phyloP scores from a whole-genome alignment of 805 yeast genomes.

The Wickerhamomyces bisporus region DNA sequence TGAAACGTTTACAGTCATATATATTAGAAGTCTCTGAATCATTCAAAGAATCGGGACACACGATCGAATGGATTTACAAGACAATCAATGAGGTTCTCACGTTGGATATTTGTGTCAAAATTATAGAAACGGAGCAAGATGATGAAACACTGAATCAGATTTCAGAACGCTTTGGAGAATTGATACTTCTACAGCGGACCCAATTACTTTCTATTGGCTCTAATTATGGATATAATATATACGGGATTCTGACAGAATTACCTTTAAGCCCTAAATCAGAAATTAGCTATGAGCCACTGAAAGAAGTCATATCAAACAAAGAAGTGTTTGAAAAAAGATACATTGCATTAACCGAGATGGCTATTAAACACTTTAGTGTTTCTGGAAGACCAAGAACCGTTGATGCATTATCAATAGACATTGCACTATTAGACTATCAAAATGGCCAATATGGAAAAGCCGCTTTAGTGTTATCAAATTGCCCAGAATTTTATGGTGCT shows the following conservation, averaged over 20 bases:
- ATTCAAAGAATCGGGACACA: constrained; percentile 20
- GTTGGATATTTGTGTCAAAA: constrained; percentile 14
- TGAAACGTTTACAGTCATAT: constrained; percentile 29
- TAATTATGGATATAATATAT: constrained; percentile 24
- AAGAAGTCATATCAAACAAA: constrained; percentile 25
- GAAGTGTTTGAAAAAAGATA: constrained; percentile 37
- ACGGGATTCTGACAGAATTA: constrained; percentile 26
- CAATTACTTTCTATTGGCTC: constrained; percentile 32
- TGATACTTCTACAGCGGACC: constrained; percentile 43
- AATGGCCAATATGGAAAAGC: constrained; percentile 54
- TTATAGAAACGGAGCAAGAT: constrained; percentile 15
- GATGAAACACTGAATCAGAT: constrained; percentile 21
- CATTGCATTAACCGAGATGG: constrained; percentile 48
- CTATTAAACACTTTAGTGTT: constrained; percentile 45
- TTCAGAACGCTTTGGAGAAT: constrained; percentile 42
- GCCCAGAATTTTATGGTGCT: constrained; percentile 60
- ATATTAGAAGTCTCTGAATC: constrained; percentile 32
- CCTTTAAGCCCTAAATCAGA: not conserved
- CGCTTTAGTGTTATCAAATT: constrained; percentile 54
- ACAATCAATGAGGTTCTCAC: constrained; percentile 37
- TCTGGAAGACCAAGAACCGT: constrained; percentile 59
- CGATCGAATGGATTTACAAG: constrained; percentile 37
- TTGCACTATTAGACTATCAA: constrained; percentile 66
- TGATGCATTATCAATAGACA: constrained; percentile 70
- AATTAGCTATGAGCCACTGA: constrained; percentile 15